phyloP scores from a whole-genome alignment of 345 rosid genomes.

The Eutrema japonicum region DNA sequence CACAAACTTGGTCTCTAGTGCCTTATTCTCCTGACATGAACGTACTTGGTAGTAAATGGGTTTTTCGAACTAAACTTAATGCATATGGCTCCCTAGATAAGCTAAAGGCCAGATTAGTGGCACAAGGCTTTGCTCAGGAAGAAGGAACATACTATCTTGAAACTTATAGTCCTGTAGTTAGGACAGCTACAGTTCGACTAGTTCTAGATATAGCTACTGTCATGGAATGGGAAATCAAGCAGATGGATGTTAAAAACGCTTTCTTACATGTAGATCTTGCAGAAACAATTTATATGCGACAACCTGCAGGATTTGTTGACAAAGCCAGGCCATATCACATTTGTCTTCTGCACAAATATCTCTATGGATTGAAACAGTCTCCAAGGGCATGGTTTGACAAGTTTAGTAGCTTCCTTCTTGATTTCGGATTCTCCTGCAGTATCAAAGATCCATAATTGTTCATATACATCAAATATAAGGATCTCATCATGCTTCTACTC shows the following conservation, averaged over 20 bases:
- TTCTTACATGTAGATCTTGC: neutral
- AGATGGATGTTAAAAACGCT: neutral
- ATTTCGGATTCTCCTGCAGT: neutral
- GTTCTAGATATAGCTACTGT: neutral
- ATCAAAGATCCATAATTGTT: neutral
- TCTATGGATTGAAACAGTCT: neutral
- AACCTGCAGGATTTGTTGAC: neutral
- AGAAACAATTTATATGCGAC: neutral
- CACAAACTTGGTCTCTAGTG: neutral
- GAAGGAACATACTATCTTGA: neutral
- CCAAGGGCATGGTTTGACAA: neutral
- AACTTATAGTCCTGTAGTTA: neutral
- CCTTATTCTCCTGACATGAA: neutral
- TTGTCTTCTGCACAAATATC: neutral
- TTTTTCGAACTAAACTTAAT: neutral
- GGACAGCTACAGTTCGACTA: neutral
- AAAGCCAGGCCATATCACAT: neutral
- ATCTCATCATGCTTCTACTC: too few species aligned
- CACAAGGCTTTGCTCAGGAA: neutral
- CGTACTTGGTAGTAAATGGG: neutral
- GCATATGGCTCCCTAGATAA: neutral
- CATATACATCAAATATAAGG: too few species aligned
- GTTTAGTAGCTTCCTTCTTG: neutral
- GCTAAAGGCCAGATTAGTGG: neutral
- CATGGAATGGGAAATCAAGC: neutral